These are phyloP conservation scores for Kodamaea sagamina DNA, from an alignment of 805 yeast genomes.

Conservation along the genomic window DNA sequence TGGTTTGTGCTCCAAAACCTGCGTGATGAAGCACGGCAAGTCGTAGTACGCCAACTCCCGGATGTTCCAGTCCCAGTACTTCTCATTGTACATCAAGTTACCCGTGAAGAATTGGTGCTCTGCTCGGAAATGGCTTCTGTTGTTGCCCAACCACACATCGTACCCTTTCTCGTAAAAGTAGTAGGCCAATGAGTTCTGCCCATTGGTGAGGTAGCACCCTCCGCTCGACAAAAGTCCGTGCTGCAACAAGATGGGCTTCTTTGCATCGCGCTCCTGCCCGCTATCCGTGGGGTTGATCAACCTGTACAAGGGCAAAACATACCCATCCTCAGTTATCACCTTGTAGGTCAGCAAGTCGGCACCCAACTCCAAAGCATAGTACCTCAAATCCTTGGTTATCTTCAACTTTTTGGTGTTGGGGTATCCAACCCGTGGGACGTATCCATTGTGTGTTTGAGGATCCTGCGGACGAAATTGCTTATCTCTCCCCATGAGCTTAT, in stretches of 20 bases:
- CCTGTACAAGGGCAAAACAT: constrained; percentile 63
- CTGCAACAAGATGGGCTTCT: constrained; percentile 69
- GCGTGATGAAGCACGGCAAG: constrained; percentile 68
- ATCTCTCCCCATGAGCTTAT: constrained; percentile 33
- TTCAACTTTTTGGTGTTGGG: constrained; percentile 38
- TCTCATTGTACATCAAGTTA: constrained; percentile 40
- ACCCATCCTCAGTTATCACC: constrained; percentile 79
- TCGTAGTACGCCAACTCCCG: constrained; percentile 80
- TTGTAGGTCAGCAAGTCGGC: constrained; percentile 59
- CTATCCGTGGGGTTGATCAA: constrained; percentile 51
- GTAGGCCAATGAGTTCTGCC: constrained; percentile 73
- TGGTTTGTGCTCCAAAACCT: constrained; percentile 50
- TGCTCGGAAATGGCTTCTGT: constrained; percentile 82
- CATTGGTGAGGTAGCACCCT: constrained; percentile 84
- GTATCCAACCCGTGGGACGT: constrained; percentile 35
- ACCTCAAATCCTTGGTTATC: constrained; percentile 50
- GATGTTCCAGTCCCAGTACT: constrained; percentile 94
- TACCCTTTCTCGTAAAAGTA: constrained; percentile 55
- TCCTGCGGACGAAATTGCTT: constrained; percentile 27
- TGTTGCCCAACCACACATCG: constrained; percentile 92
- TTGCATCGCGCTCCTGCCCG: constrained; percentile 27
- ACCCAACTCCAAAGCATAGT: constrained; percentile 66
- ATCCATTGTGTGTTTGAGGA: constrained; percentile 22
- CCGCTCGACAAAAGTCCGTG: constrained; percentile 90
- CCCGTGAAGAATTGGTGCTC: constrained; percentile 48